Base-by-base conservation (phyloP, 768 basidiomycete species). In the Cubamyces lactineus region DNA sequence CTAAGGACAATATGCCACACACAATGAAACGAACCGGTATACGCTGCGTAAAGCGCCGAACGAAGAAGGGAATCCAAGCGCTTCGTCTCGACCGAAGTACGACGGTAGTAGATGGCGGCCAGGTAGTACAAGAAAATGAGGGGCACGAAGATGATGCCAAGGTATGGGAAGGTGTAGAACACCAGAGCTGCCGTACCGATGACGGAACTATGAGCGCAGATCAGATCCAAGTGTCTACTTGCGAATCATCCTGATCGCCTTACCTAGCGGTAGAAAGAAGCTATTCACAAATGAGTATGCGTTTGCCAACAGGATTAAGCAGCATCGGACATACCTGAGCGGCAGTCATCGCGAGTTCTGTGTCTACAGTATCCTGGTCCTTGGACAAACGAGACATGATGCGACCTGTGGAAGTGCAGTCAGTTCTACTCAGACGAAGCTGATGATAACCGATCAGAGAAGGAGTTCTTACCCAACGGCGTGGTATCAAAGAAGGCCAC, bases 401-500 rank as follows among this genome's bases (percentile, higher is more conserved):
- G 41, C 86, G 75, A 1, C 86, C 86, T 86, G 24, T 11, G 7
- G 4, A 8, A 16, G 11, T 16, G n/a, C 1, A 34, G n/a, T n/a
- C n/a, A n/a, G n/a, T n/a, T n/a, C n/a, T n/a, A n/a, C n/a, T n/a
- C n/a, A n/a, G n/a, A n/a, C n/a, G n/a, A n/a, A n/a, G n/a, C n/a
- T n/a, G n/a, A n/a, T n/a, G n/a, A n/a, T n/a, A n/a, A n/a, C n/a
- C n/a, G n/a, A n/a, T n/a, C n/a, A n/a, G n/a, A n/a, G n/a, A n/a
- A n/a, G n/a, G n/a, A n/a, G n/a, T n/a, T n/a, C n/a, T n/a, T 66
- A 85, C 86, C 86, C 69, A 86, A 80, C 0, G 86, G 86, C 0
- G 88, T 90, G 0, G 87, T 86, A 68, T 92, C 89, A 68, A 89
- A 90, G 75, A 89, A 91, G 3, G 85, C 82, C 0, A 79, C 71